A percentile compares a stretch with the other conserved stretches of the same genome.
Evolutionary conservation across 1,139 yeast genomes (phyloP).

Genomic region (Taiozyma sp.): DNA sequence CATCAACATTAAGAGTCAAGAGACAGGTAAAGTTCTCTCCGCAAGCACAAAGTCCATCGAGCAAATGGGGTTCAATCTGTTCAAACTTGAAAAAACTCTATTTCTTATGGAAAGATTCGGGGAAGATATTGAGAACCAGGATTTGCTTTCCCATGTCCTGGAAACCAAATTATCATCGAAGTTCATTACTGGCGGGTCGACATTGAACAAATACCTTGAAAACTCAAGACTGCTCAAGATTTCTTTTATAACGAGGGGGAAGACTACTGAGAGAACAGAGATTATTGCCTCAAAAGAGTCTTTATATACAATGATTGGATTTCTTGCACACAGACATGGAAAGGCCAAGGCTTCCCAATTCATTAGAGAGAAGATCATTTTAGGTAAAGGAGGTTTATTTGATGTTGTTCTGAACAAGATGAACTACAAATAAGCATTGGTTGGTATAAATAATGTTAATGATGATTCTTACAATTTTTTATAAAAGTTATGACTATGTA

Average conservation of each 20-base stretch:
- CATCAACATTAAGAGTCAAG: background rate
- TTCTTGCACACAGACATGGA: constrained; percentile 16
- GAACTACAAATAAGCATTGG: background rate
- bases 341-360: constrained; percentile 13
- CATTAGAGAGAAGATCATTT: constrained; percentile 12
- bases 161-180: constrained; percentile 1
- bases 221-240: background rate
- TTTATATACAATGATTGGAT: constrained; percentile 20
- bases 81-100: constrained; percentile 6
- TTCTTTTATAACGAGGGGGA: background rate
- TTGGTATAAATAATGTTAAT: background rate
- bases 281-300: constrained; percentile 2
- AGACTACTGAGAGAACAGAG: background rate
- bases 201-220: constrained; percentile 3
- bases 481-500: background rate
- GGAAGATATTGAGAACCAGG: background rate
- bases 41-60: constrained; percentile 1
- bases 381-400: constrained; percentile 11
- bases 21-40: background rate
- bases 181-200: background rate
- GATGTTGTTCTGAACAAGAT: constrained; percentile 7
- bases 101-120: constrained; percentile 5
- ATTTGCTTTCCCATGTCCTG: constrained; percentile 1
- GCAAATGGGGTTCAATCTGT: constrained; percentile 6
- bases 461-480: background rate